Conservation (phyloP, 495 filamentous ascomycete species). For the Evernia prunastri region DNA sequence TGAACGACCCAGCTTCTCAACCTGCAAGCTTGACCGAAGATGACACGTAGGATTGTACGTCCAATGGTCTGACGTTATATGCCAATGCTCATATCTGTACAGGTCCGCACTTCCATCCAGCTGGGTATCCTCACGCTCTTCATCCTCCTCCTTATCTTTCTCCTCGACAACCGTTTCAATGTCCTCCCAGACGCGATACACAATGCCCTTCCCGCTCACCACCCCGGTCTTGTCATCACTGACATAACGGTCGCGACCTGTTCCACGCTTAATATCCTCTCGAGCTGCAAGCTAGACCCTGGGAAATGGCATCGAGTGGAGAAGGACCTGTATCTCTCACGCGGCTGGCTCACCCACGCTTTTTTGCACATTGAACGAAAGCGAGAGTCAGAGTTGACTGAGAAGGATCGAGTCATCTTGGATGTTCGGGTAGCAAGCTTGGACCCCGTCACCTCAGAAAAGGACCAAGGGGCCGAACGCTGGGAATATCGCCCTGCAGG, state of each 20-base stretch:
- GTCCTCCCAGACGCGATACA: conserved; percentile 79
- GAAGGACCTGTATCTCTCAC: conserved; percentile 82
- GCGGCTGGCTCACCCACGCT: conserved; percentile 66
- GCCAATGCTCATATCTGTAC: neutral
- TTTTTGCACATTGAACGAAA: conserved; percentile 82
- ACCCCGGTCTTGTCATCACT: conserved; percentile 74
- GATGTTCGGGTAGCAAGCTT: conserved; percentile 76
- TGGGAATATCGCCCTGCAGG: conserved; percentile 81
- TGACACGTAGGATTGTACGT: conserved; percentile 45
- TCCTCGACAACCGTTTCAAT: conserved; percentile 74
- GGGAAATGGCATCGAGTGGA: conserved; percentile 75
- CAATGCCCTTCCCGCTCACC: conserved; percentile 73
- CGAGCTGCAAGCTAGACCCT: conserved; percentile 71
- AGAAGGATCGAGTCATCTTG: conserved; percentile 71
- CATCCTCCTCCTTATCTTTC: conserved; percentile 61
- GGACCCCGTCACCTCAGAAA: conserved; percentile 59
- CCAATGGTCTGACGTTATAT: neutral
- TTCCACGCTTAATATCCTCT: conserved; percentile 66
- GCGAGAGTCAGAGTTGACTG: conserved; percentile 75
- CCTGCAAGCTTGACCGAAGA: conserved; percentile 25
- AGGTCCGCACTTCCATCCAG: conserved; percentile 79
- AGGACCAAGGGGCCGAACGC: conserved; percentile 48
- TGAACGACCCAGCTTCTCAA: conserved; percentile 5
- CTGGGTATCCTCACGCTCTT: conserved; percentile 59
- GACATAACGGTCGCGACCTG: conserved; percentile 83